Base-by-base conservation (phyloP, 176 grass and related monocot genomes). In the Calamus simplicifolius region DNA sequence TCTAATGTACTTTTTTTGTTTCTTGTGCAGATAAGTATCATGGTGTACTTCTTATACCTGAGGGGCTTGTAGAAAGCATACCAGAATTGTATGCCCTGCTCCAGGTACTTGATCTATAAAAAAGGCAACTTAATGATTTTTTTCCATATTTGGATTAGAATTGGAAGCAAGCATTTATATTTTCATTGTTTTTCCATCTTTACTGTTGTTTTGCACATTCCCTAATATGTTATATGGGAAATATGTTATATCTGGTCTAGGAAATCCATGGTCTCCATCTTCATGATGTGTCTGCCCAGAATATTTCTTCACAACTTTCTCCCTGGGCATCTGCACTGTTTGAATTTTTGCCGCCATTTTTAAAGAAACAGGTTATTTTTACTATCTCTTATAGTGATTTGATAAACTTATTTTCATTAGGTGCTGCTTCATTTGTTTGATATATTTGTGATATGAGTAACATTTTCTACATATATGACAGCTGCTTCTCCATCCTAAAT, bases 261-360 rank as follows among this genome's bases (percentile, higher is more conserved):
- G 93, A 98, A 98, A 92, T 98, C 58, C 82, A 98, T 73, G 79
- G 81, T 27, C 87, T 98, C 27, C 93, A 98, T 5, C 26, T 56
- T 38, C 79, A 85, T 79, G 93, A 88, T 72, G 88, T 98, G 52
- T 92, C 88, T 18, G 51, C 83, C 56, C 84, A 98, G 58, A 85
- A 85, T 50, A 98, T 98, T 49, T 85, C 93, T 68, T 91, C 81
- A 69, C 81, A 98, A 64, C 88, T 98, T 88, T 98, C 93, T 64
- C 93, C 93, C 60, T 98, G 93, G 93, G 93, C 93, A 71, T 91
- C 88, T 81, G 93, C 93, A 50, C 79, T 92, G 5, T 98, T 92
- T 85, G 93, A 89, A 76, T 98, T 98, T 66, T 88, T 98, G 68
- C 93, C 93, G 56, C 63, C 79, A 6, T 98, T 98, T 71, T 92